Evolutionary conservation across 75 land plant species (phyloP).

Genomic region (Picea glauca): DNA sequence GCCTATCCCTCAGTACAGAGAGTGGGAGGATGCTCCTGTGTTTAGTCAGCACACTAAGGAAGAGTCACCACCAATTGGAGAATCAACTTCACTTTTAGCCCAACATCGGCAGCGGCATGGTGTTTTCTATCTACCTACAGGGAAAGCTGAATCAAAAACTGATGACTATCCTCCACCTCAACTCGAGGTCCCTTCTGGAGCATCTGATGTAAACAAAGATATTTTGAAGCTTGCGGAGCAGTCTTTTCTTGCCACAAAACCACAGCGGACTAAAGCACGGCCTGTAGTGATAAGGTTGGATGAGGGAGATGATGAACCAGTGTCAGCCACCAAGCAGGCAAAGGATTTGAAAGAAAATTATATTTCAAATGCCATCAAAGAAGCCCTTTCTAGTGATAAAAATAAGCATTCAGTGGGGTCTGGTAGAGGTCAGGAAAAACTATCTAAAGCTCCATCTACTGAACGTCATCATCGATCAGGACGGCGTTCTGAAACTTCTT

Average conservation of each 20-base stretch:
- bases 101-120: conserved; percentile 89
- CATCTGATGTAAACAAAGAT: conserved; percentile 29
- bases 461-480: conserved; percentile 22
- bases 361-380: conserved; percentile 71
- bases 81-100: conserved; percentile 64
- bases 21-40: conserved; percentile 24
- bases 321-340: conserved; percentile 16
- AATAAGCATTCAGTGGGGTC: conserved; percentile 15
- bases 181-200: conserved; percentile 2
- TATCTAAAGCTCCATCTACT: conserved; percentile 16
- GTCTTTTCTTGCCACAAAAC: conserved; percentile 48
- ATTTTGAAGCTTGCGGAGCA: conserved; percentile 60
- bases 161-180: conserved; percentile 75
- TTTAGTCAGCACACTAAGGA: conserved; percentile 17
- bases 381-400: conserved; percentile 52
- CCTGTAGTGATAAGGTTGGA: conserved; percentile 81
- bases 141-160: conserved; percentile 24
- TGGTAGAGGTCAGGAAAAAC: conserved; percentile 12
- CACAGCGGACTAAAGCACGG: conserved; percentile 49
- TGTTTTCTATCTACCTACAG: conserved; percentile 77
- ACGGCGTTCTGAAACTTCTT: conserved; percentile 4
- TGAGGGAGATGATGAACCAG: conserved; percentile 48
- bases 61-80: conserved; percentile 34
- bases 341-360: conserved; percentile 44
- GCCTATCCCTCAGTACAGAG: conserved; percentile 18